These are phyloP conservation scores for Plasmodium sp. DNA, from an alignment of 169 alveolate genomes.

Conservation along the genomic window DNA sequence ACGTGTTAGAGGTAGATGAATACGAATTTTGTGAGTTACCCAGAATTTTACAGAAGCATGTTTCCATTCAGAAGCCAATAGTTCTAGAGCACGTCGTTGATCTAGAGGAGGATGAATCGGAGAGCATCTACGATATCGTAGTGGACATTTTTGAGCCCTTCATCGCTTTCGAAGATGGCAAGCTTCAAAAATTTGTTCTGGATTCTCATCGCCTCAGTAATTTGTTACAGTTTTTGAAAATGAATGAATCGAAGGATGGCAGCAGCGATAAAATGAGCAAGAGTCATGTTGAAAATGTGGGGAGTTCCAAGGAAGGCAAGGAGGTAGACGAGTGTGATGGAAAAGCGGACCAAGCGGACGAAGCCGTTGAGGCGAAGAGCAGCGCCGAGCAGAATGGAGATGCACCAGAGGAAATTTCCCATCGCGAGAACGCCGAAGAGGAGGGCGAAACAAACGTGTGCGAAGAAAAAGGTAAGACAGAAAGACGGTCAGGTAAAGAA, in stretches of 20 bases:
- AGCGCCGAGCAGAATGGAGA: neutral
- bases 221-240: slow-evolving; percentile 39
- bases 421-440: neutral
- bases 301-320: neutral
- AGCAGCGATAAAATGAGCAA: neutral
- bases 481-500: neutral
- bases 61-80: slow-evolving; percentile 67
- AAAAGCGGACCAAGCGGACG: neutral
- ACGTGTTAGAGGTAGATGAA: slow-evolving; percentile 67
- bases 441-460: neutral
- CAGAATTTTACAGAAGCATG: slow-evolving; percentile 49
- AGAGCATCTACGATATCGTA: slow-evolving; percentile 66
- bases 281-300: neutral
- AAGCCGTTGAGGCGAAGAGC: neutral
- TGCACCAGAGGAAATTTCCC: neutral
- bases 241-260: slow-evolving; percentile 14
- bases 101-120: slow-evolving; percentile 59
- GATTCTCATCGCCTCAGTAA: slow-evolving; percentile 51
- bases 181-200: slow-evolving; percentile 44
- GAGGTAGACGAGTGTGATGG: neutral
- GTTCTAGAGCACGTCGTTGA: slow-evolving; percentile 61
- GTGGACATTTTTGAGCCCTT: slow-evolving; percentile 69
- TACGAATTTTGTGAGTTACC: slow-evolving; percentile 63
- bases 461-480: neutral
- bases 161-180: slow-evolving; percentile 40